Percentiles rank a stretch among this genome's conserved stretches.
Evolutionary conservation across 805 yeast genomes (phyloP).

Genomic region (Schizosaccharomyces osmophilus): DNA sequence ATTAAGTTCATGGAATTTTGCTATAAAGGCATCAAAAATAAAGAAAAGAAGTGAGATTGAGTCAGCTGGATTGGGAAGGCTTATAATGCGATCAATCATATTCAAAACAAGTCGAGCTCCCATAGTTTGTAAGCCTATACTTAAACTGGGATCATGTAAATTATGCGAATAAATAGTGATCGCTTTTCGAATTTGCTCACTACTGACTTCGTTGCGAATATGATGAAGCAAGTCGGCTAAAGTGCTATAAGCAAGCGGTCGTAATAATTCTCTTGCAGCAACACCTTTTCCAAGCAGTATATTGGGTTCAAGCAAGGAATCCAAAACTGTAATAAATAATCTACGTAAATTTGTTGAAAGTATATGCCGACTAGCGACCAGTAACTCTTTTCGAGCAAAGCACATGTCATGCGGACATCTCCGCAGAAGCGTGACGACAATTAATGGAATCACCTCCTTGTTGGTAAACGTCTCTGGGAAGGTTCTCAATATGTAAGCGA

Average conservation of each 20-base stretch:
- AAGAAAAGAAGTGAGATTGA: conserved; percentile 63
- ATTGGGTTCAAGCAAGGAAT: conserved; percentile 59
- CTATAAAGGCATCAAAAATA: conserved; percentile 70
- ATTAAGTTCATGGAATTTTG: conserved; percentile 54
- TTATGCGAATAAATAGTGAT: conserved; percentile 60
- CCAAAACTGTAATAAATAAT: conserved; percentile 65
- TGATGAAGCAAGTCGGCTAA: conserved; percentile 91
- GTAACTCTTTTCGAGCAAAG: conserved; percentile 70
- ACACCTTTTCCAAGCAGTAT: conserved; percentile 80
- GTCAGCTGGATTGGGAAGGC: conserved; percentile 24
- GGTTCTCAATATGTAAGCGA: conserved; percentile 79
- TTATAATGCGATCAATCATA: conserved; percentile 67
- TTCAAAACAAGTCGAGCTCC: conserved; percentile 75
- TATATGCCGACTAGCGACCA: conserved; percentile 90
- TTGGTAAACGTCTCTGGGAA: conserved; percentile 40
- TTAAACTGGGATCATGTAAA: conserved; percentile 56
- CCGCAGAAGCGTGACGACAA: conserved; percentile 61
- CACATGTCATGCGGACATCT: conserved; percentile 90
- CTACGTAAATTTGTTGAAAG: conserved; percentile 67
- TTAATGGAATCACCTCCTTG: conserved; percentile 52
- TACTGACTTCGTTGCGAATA: conserved; percentile 58
- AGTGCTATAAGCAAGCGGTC: conserved; percentile 75
- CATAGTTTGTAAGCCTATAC: conserved; percentile 84
- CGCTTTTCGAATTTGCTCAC: conserved; percentile 68
- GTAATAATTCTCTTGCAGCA: conserved; percentile 66